Evolutionary conservation across 345 rosid genomes (phyloP), one percentile per base, ranked within the genome.

Genomic region (Populus deltoides): DNA sequence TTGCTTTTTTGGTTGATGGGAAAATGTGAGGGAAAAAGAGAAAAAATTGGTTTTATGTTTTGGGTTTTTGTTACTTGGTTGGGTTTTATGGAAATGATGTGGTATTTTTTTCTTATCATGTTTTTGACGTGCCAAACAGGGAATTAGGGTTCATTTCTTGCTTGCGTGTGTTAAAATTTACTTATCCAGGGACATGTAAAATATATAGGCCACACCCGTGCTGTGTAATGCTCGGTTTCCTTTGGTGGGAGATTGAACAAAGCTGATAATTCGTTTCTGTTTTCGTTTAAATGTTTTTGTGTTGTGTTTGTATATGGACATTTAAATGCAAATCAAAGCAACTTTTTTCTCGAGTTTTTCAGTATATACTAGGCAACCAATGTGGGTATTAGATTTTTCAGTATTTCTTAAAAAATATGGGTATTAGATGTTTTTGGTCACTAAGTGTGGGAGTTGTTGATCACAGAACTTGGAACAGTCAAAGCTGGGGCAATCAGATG

Each of bases 401-500:
- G 45, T 41, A 41, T 41, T 41, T 41, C 45, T 10, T 10, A 41
- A 41, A 41, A 41, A 49, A 17, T 49, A 7, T 3, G 36, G 39
- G 20, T 53, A 8, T 31, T 62, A 17, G 31, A 49, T 59, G 29
- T 74, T 47, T 69, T 62, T 45, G 73, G 35, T 49, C 45, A 6
- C 11, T 43, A 39, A 66, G 9, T 29, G 33, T 36, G 15, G 33
- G 18, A 3, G 2, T 66, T 68, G n/a, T 39, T 47, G 2, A 45
- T 59, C 6, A 41, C 81, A 92, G 98, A 93, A 88, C n/a, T 53
- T 90, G 86, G 93, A 90, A 57, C 86, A 88, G 76, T 76, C 89
- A 29, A 93, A 90, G 81, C 77, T 89, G 75, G 90, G 88, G 17
- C 96, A 86, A 45, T 81, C 89, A 3, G 93, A 88, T 83, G 97